Percentiles rank a stretch among this genome's conserved stretches.
Conservation (phyloP, 352 stramenopile species). For the Phytophthora meadii region DNA sequence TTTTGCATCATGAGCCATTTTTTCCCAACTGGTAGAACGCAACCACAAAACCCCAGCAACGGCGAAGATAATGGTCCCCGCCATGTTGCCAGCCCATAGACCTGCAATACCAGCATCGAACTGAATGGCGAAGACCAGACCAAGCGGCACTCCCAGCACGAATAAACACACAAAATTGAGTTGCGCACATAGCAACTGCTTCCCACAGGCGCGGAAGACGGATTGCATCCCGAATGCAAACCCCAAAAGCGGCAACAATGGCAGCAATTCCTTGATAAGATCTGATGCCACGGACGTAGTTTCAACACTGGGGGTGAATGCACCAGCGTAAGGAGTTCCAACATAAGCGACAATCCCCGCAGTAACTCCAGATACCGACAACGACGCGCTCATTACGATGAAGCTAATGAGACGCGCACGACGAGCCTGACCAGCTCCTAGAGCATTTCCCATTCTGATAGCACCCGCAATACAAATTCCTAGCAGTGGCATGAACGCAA, state of each 20-base stretch:
- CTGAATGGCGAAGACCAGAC: conserved; percentile 48
- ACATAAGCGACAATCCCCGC: conserved; percentile 40
- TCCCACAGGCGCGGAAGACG: conserved; percentile 55
- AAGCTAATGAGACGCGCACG: conserved; percentile 50
- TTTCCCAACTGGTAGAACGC: conserved; percentile 54
- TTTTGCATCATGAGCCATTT: conserved; percentile 59
- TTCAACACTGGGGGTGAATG: conserved; percentile 48
- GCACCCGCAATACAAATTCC: conserved; percentile 56
- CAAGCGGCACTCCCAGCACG: conserved; percentile 53
- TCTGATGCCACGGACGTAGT: conserved; percentile 34
- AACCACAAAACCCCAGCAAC: conserved; percentile 53
- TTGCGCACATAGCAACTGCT: conserved; percentile 55
- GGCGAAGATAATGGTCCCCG: conserved; percentile 48
- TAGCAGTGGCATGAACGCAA: conserved; percentile 59
- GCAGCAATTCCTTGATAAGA: conserved; percentile 43
- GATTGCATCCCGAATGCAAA: conserved; percentile 51
- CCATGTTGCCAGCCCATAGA: conserved; percentile 64
- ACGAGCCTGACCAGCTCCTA: conserved; percentile 54
- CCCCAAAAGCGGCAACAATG: conserved; percentile 45
- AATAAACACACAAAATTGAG: conserved; percentile 67
- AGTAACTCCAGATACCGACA: conserved; percentile 43
- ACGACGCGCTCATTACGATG: conserved; percentile 36
- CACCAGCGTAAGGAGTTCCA: conserved; percentile 42
- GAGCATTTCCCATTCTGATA: conserved; percentile 66
- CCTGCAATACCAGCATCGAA: conserved; percentile 52